Base-by-base conservation (phyloP, 1,284 basidiomycete genomes). In the Cryptococcus sp. region DNA sequence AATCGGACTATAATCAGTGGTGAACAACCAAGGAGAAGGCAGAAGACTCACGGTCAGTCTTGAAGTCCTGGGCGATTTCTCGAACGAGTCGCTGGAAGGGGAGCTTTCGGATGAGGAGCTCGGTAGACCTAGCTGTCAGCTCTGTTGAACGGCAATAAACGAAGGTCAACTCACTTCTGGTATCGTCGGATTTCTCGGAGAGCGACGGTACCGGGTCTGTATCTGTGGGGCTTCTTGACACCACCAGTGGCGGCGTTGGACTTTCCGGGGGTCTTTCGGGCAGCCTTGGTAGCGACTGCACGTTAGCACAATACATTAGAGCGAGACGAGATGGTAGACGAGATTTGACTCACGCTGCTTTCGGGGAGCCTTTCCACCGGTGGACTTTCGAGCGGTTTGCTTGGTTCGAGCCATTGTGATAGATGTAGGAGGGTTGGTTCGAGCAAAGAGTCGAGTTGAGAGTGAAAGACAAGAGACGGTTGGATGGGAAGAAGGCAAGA, bases 31-130 rank as follows among this genome's bases (percentile, higher is more conserved):
- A n/a, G n/a, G n/a, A n/a, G n/a, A n/a, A n/a, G n/a, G n/a, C n/a
- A n/a, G n/a, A n/a, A n/a, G n/a, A n/a, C n/a, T n/a, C n/a, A n/a
- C n/a, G 41, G 41, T 43, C 39, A 32, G 47, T 86, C 72, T 56
- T 89, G 80, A 90, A 89, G 75, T 90, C 86, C 77, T 91, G 86
- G 50, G 88, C 87, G 57, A 92, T 91, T 75, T 93, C 87, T 76
- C 87, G 76, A 51, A 77, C 72, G 43, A 78, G 74, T 57, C 78
- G 75, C 72, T 79, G 77, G 78, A 79, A 80, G 55, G 76, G 74
- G 56, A 77, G 73, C 64, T 76, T 77, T 58, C 76, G 70, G 65
- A 77, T 77, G 53, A 77, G 64, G 59, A 77, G 74, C 63, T 77
- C 76, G 53, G 76, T 77, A 21, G 74, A 65, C 53, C 63, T 64